Base-by-base conservation (phyloP, 2,329 filamentous ascomycete species). In the Ascosphaera apis region DNA sequence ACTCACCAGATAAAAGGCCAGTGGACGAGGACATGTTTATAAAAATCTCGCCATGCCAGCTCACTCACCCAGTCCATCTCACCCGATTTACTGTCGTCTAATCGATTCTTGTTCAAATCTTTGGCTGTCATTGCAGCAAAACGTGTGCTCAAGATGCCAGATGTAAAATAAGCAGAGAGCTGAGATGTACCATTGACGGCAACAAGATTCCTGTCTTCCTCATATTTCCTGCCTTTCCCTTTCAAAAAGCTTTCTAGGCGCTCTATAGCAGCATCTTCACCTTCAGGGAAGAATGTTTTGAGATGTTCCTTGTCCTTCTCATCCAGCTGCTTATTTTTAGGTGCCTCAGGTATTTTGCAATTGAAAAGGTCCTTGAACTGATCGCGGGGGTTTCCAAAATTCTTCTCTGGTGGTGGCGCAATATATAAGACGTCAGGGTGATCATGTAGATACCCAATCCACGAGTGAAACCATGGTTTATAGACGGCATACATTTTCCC, bases 401-500 rank as follows among this genome's bases (percentile, higher is more conserved):
- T 82, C 35, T 56, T 55, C 0, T 47, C 46, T 0, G 76, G 76
- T 0, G 62, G 53, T 0, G 73, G 67, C 3, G 64, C 70, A 2
- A 70, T 54, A 25, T 75, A 63, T 0, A 91, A 55, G 0, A 81
- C 56, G 11, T 80, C 65, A 0, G 68, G 66, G 42, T 91, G 71
- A 2, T 66, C 61, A 40, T 84, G 73, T 3, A 91, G 47, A 44
- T 84, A 67, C 3, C 67, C 66, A 15, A 83, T 55, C 82, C 83
- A 92, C 0, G 76, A 48, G 12, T 72, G 65, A 49, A 68, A 86
- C 81, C 82, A 92, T 0, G 82, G 84, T 2, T 65, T 72, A 45
- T 88, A 92, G 1, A 92, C 80, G 0, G 79, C 69, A 46, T 88
- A 91, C 46, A 86, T 80, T 37, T 69, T 80, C 1, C 82, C 81